Percentiles rank a stretch among this genome's conserved stretches.
Conservation (phyloP, 306 rosid species). For the Vigna nakashimae region DNA sequence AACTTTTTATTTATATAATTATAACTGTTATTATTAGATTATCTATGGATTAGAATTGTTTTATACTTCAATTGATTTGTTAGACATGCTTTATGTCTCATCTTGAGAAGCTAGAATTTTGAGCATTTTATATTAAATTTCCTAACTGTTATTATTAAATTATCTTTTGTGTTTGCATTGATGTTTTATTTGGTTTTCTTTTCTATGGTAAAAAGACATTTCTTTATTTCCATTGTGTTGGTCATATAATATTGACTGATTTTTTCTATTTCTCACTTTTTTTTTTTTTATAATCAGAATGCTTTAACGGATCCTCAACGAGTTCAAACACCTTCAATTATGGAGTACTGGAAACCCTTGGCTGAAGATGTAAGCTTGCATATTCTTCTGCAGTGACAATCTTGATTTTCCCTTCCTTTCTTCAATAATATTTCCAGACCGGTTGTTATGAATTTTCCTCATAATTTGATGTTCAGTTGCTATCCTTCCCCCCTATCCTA, state of each 20-base stretch:
- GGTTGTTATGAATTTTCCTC: slow-evolving; percentile 27
- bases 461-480: neutral
- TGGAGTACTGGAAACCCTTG: slow-evolving; percentile 94
- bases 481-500: neutral
- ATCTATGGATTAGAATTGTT: too few relatives aligned
- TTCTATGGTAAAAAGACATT: neutral
- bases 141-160: neutral
- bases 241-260: slow-evolving; percentile 28
- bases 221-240: slow-evolving; percentile 32
- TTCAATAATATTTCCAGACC: slow-evolving; percentile 6
- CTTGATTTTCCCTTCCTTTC: slow-evolving; percentile 3
- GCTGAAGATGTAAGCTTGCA: slow-evolving; percentile 88
- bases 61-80: too few relatives aligned
- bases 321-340: slow-evolving; percentile 87
- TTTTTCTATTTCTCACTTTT: slow-evolving; percentile 25
- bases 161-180: slow-evolving; percentile 18
- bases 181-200: slow-evolving; percentile 9
- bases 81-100: neutral
- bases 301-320: slow-evolving; percentile 95
- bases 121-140: neutral
- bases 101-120: neutral
- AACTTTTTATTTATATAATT: too few relatives aligned
- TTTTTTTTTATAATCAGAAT: slow-evolving; percentile 61
- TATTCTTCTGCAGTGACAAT: slow-evolving; percentile 29
- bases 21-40: neutral